Percentiles rank a stretch among this genome's conserved stretches.
phyloP scores from a whole-genome alignment of 2,329 filamentous ascomycete genomes.

The Pseudocercospora pini-densiflorae region DNA sequence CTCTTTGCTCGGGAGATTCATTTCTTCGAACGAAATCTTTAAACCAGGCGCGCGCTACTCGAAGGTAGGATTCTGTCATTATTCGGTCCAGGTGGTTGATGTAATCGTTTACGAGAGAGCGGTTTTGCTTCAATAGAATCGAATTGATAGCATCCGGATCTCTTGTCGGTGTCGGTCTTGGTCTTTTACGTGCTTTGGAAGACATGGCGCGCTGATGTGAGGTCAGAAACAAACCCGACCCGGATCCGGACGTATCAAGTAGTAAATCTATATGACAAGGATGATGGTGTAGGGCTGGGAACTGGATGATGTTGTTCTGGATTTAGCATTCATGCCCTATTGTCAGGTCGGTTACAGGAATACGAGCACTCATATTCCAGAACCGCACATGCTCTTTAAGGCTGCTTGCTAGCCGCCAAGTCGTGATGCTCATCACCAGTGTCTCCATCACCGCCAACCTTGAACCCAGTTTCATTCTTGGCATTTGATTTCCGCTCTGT shows the following conservation, averaged over 20 bases:
- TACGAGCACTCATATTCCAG: neutral
- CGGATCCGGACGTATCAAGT: too few relatives aligned
- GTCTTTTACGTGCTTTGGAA: too few relatives aligned
- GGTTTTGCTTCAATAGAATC: neutral
- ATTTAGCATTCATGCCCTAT: too few relatives aligned
- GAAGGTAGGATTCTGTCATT: neutral
- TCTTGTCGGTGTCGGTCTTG: neutral
- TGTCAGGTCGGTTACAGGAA: too few relatives aligned
- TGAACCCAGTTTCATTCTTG: neutral
- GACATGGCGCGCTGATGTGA: too few relatives aligned
- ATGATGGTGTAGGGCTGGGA: too few relatives aligned
- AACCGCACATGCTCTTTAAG: neutral
- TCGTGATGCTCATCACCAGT: neutral
- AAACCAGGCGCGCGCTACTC: neutral
- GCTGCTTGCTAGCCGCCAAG: neutral
- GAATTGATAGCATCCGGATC: neutral
- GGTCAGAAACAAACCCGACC: too few relatives aligned
- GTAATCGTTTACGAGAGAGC: neutral
- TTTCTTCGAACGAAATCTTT: neutral
- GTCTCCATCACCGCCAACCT: neutral
- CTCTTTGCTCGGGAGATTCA: neutral
- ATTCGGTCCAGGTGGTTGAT: neutral
- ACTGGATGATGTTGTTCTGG: too few relatives aligned
- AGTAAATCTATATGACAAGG: too few relatives aligned
- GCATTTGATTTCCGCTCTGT: neutral